A percentile compares a stretch with the other conserved stretches of the same genome.
Conservation (phyloP, 331 rosid genomes). For the Dryas integrifolia region DNA sequence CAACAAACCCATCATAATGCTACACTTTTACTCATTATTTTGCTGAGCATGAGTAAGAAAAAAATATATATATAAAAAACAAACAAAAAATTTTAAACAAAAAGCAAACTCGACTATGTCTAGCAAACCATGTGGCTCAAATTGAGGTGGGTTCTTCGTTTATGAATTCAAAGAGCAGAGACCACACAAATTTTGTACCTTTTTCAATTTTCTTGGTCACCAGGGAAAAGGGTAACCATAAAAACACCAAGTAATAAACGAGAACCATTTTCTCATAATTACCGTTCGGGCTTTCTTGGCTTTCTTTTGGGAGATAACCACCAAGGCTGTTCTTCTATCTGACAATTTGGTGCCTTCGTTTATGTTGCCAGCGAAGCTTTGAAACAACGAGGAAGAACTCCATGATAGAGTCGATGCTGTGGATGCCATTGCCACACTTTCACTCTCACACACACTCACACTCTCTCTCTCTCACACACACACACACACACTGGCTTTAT, state of each 20-base stretch:
- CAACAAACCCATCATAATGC: background rate
- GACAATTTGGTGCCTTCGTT: slow-evolving; percentile 38
- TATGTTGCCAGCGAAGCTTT: slow-evolving; percentile 37
- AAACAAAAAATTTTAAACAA: background rate
- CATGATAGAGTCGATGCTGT: slow-evolving; percentile 59
- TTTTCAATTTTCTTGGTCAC: background rate
- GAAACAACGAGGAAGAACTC: slow-evolving; percentile 48
- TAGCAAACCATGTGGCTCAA: slow-evolving; percentile 1
- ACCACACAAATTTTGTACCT: background rate
- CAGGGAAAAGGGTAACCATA: background rate
- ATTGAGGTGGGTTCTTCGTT: background rate
- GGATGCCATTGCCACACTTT: slow-evolving; percentile 56
- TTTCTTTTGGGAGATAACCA: slow-evolving; percentile 77
- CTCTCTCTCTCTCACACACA: background rate
- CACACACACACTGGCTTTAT: background rate
- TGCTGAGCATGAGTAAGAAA: background rate
- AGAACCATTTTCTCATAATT: slow-evolving; percentile 18
- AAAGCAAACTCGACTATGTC: background rate
- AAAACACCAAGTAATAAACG: background rate
- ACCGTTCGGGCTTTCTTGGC: slow-evolving; percentile 79
- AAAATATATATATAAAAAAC: background rate
- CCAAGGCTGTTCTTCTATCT: slow-evolving; percentile 30
- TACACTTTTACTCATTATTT: background rate
- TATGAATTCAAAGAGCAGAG: background rate
- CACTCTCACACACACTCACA: background rate